Base-by-base conservation (phyloP, 1,284 basidiomycete species). In the Marasmius tenuissimus region DNA sequence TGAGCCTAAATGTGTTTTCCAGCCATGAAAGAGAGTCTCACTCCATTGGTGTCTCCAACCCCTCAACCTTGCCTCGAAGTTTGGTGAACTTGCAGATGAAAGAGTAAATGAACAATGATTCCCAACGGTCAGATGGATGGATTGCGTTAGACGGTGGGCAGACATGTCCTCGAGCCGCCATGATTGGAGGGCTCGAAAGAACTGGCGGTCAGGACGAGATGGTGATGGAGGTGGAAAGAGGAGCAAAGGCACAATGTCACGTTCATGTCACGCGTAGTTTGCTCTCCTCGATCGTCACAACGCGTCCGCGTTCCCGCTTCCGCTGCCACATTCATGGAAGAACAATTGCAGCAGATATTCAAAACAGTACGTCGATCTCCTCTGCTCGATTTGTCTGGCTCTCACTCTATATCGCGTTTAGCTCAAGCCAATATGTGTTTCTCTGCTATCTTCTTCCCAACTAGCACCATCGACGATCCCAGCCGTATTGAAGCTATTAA, bases 31-130 rank as follows among this genome's bases (percentile, higher is more conserved):
- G 58, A 56, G 60, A 38, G 34, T 84, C 91, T 78, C 75, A 93
- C 91, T 92, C 91, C 85, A 88, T 87, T 57, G 88, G 85, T 67
- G 85, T 83, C 70, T 92, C 85, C 61, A 93, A 76, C 58, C 91
- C 89, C 72, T 92, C 89, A 35, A 90, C 79, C 75, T 91, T 92
- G 61, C 80, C 77, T 67, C 84, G 84, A 66, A 93, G 77, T 73
- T 83, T 80, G 22, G 90, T 91, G 77, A 91, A 93, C 74, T 85
- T 91, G 78, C 83, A 85, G 68, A 93, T 87, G 78, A 93, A 93
- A 34, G 86, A 83, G 73, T 92, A 93, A 47, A 93, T 84, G 73
- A 92, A 93, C 66, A 91, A 75, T n/a, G 88, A 85, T 77, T 93
- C 91, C 91, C 91, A 93, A 73, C 89, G 87, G 76, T 89, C 87